Base-by-base conservation (phyloP, 2,329 filamentous ascomycete genomes). In the Tolypocladium capitatum region DNA sequence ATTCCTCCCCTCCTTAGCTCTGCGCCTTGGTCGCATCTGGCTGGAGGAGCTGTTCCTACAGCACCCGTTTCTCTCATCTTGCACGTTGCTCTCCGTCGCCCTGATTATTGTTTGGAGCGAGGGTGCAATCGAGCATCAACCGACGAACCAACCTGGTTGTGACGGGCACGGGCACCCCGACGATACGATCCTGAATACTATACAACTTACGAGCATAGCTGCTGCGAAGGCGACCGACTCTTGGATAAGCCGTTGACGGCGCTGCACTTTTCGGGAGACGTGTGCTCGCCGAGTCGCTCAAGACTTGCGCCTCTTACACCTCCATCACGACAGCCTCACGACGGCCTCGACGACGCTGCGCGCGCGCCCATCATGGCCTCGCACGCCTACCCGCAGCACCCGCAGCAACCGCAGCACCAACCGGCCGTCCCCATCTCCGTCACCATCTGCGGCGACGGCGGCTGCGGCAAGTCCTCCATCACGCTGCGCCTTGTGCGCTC, bases 401-500 rank as follows among this genome's bases (percentile, higher is more conserved):
- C 5, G n/a, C 21, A 38, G 5, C 31, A 46, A 11, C 20, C 36
- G 34, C 38, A 48, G 21, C 45, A 52, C 24, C 56, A 58, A 43
- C 53, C 57, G 28, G 72, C 75, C 0, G 67, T 78, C 18, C 77
- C 77, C 51, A 81, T 83, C 60, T 75, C 81, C 53, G 88, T 91
- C 61, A 91, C 86, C 49, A 86, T 92, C 64, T 91, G 86, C 68
- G 86, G 86, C 61, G 86, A 91, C 63, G 86, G 86, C 59, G 86
- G 86, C 51, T 88, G 84, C 63, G 84, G 84, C 60, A 92, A 92
- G 69, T 89, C 84, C 2, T 88, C 84, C 55, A 90, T 92, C 61
- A 91, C 86, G 16, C 72, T 92, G 50, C 84, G 86, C 46, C 78
- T 92, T 38, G 86, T 92, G 47, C 81, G 84, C 58, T 86, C 81